phyloP scores from a whole-genome alignment of 352 stramenopile species.

The Thalassiosira livingstoniorum region DNA sequence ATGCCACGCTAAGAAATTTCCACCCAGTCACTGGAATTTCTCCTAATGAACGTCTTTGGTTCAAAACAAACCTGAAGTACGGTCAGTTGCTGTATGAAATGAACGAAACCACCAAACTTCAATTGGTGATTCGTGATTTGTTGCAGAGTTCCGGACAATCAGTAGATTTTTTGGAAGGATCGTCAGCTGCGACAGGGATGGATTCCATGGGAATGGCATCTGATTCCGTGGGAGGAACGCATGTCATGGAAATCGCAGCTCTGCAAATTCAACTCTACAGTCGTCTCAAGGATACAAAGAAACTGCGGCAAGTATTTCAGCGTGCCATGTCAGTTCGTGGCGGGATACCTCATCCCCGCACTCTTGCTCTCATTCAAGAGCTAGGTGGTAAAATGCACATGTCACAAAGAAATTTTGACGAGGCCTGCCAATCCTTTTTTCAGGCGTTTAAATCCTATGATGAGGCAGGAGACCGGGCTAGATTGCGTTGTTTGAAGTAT shows the following conservation, averaged over 20 bases:
- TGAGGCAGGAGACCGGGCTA: slow-evolving; percentile 92
- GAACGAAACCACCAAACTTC: slow-evolving; percentile 83
- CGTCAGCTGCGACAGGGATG: background rate
- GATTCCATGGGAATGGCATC: slow-evolving; percentile 7
- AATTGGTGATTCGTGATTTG: slow-evolving; percentile 76
- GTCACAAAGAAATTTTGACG: slow-evolving; percentile 91
- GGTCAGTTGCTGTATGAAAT: slow-evolving; percentile 91
- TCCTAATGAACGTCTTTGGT: slow-evolving; percentile 90
- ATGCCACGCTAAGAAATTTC: slow-evolving; percentile 79
- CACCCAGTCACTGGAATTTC: slow-evolving; percentile 65
- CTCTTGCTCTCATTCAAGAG: slow-evolving; percentile 94
- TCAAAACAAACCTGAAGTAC: slow-evolving; percentile 96
- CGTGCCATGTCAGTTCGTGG: slow-evolving; percentile 78
- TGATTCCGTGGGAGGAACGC: slow-evolving; percentile 41
- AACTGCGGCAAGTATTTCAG: slow-evolving; percentile 85
- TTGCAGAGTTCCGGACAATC: slow-evolving; percentile 35
- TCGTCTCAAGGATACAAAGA: slow-evolving; percentile 84
- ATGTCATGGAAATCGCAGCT: slow-evolving; percentile 84
- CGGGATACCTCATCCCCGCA: slow-evolving; percentile 86
- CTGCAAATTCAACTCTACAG: slow-evolving; percentile 85
- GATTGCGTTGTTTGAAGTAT: slow-evolving; percentile 94
- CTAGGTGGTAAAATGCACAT: slow-evolving; percentile 96
- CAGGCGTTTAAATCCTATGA: slow-evolving; percentile 96
- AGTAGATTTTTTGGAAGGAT: slow-evolving; percentile 25
- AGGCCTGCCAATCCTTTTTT: slow-evolving; percentile 93